These are phyloP conservation scores for Taphrina betulina DNA, from an alignment of 1,139 yeast species.

Conservation along the genomic window DNA sequence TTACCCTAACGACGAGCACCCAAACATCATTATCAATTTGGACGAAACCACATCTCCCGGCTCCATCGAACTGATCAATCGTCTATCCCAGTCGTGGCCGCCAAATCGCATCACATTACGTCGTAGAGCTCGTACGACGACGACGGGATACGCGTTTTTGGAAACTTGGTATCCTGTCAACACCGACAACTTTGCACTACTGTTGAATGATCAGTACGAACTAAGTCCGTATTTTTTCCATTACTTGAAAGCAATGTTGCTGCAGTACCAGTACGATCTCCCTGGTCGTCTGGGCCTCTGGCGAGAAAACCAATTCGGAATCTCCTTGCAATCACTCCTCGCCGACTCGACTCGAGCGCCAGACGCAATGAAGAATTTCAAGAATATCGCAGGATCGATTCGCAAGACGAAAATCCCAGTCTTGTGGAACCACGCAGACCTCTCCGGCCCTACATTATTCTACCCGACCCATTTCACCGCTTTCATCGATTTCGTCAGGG, in stretches of 20 bases:
- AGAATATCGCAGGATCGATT: neutral
- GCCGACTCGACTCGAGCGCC: neutral
- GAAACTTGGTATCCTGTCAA: slow-evolving; percentile 10
- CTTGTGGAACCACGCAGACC: neutral
- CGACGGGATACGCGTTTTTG: neutral
- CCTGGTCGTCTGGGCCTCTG: neutral
- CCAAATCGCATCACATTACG: neutral
- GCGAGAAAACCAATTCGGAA: neutral
- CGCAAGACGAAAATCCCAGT: neutral
- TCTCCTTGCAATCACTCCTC: neutral
- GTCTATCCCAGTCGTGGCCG: slow-evolving; percentile 5
- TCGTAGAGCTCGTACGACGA: neutral
- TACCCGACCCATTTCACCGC: slow-evolving; percentile 11
- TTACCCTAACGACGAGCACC: neutral
- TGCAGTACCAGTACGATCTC: neutral
- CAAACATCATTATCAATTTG: neutral
- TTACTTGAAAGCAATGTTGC: neutral
- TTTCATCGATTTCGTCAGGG: neutral
- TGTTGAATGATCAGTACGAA: neutral
- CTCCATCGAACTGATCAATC: neutral
- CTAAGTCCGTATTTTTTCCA: slow-evolving; percentile 6
- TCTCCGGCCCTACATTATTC: neutral
- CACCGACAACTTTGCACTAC: neutral
- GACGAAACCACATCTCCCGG: neutral
- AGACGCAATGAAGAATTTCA: no score